Percentiles rank a stretch among this genome's conserved stretches.
Evolutionary conservation across 306 rosid species (phyloP).

Genomic region (Cucurbita pepo): DNA sequence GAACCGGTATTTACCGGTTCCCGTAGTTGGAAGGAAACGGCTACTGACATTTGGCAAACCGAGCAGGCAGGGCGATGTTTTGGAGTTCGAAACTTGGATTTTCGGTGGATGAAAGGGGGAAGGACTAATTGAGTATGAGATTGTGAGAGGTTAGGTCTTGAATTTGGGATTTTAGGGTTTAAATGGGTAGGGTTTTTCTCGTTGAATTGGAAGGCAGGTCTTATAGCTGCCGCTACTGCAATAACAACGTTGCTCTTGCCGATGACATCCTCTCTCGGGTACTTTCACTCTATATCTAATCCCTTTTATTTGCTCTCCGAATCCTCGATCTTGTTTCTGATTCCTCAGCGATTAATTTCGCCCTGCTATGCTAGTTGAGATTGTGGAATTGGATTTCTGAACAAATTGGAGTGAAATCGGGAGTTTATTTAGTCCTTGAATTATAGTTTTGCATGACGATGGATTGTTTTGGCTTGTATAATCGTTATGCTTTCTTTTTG

Average conservation of each 20-base stretch:
- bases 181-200: conserved; percentile 61
- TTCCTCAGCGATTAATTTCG: background rate
- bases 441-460: background rate
- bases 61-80: background rate
- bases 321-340: background rate
- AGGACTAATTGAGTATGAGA: background rate
- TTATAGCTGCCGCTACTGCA: conserved; percentile 46
- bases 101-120: background rate
- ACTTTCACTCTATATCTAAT: background rate
- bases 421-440: background rate
- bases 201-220: conserved; percentile 67
- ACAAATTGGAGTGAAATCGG: background rate
- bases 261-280: conserved; percentile 62
- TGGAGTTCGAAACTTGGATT: background rate
- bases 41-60: background rate
- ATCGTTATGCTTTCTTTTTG: background rate
- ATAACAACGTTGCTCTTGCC: conserved; percentile 45
- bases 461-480: background rate
- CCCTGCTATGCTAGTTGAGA: background rate
- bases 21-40: background rate
- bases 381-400: background rate
- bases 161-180: conserved; percentile 5
- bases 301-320: background rate
- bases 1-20: background rate
- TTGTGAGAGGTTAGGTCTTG: background rate